Conservation (phyloP, 2,329 filamentous ascomycete species). For the Calonectria naviculata region DNA sequence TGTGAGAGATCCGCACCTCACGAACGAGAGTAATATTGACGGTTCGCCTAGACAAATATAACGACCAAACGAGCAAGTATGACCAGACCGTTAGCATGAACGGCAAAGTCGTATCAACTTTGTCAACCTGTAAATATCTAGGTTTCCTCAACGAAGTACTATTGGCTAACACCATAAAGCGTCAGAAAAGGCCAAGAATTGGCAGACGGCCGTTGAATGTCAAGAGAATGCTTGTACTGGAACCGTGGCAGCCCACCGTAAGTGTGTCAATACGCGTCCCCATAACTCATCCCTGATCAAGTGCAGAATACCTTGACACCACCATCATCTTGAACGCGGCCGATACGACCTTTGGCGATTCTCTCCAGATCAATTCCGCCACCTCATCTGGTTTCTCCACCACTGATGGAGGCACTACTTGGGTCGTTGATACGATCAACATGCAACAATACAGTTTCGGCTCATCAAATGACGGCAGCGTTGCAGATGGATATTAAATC, state of each 20-base stretch:
- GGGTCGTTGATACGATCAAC: neutral
- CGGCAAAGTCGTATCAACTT: neutral
- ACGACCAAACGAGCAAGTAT: neutral
- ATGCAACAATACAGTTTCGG: neutral
- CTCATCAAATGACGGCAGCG: neutral
- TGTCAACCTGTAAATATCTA: neutral
- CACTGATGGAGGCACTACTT: neutral
- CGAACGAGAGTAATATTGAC: neutral
- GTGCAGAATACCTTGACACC: neutral
- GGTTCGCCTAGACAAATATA: neutral
- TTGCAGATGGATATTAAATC: neutral
- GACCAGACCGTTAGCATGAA: neutral
- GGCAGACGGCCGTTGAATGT: neutral
- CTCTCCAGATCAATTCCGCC: neutral
- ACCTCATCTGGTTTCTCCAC: neutral
- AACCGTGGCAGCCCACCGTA: neutral
- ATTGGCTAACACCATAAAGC: neutral
- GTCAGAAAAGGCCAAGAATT: neutral
- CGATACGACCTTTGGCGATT: neutral
- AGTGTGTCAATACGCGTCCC: neutral
- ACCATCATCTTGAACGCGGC: neutral
- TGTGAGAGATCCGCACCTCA: neutral
- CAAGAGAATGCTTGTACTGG: neutral
- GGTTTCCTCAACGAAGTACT: fast-evolving
- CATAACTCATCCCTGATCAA: neutral